These are phyloP conservation scores for Sanghuangporus sanghuang DNA, from an alignment of 1,284 basidiomycete genomes.

Conservation along the genomic window DNA sequence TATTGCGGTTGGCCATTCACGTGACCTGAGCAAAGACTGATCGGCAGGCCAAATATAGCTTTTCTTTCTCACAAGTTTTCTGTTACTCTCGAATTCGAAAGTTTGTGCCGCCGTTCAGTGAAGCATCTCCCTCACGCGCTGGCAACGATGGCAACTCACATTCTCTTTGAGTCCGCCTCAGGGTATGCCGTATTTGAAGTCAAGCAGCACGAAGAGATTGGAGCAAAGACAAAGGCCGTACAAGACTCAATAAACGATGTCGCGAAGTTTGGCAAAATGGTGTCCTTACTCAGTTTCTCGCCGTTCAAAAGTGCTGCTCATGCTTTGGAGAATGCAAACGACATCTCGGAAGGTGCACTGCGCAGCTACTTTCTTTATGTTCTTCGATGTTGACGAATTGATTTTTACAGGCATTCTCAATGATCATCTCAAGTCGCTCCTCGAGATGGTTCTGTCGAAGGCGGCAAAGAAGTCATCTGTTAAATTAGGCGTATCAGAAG, in stretches of 20 bases:
- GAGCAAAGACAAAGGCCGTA: conserved; percentile 73
- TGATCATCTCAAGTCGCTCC: conserved; percentile 80
- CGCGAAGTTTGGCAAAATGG: conserved; percentile 92
- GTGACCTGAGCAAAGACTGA: not conserved
- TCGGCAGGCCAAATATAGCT: not conserved
- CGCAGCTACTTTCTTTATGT: not conserved
- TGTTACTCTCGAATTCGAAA: not conserved
- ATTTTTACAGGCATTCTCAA: conserved; percentile 69
- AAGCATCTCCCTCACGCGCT: not conserved
- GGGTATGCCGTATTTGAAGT: conserved; percentile 95
- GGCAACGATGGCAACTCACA: conserved; percentile 68
- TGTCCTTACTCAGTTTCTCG: conserved; percentile 85
- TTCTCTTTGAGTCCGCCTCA: conserved; percentile 92
- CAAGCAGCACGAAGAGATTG: conserved; percentile 88
- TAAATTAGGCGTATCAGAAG: conserved; percentile 82
- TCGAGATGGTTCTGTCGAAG: conserved; percentile 86
- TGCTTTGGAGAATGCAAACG: conserved; percentile 95
- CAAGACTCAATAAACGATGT: conserved; percentile 87
- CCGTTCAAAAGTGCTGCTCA: conserved; percentile 96
- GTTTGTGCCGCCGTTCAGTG: not conserved
- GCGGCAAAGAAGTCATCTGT: conserved; percentile 79
- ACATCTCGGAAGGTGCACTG: conserved; percentile 87
- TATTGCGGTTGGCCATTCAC: not conserved
- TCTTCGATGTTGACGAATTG: not conserved
- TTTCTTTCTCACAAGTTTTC: not conserved